A percentile compares a stretch with the other conserved stretches of the same genome.
These are phyloP conservation scores for Trichosporon inkin DNA, from an alignment of 1,284 basidiomycete genomes.

Conservation along the genomic window DNA sequence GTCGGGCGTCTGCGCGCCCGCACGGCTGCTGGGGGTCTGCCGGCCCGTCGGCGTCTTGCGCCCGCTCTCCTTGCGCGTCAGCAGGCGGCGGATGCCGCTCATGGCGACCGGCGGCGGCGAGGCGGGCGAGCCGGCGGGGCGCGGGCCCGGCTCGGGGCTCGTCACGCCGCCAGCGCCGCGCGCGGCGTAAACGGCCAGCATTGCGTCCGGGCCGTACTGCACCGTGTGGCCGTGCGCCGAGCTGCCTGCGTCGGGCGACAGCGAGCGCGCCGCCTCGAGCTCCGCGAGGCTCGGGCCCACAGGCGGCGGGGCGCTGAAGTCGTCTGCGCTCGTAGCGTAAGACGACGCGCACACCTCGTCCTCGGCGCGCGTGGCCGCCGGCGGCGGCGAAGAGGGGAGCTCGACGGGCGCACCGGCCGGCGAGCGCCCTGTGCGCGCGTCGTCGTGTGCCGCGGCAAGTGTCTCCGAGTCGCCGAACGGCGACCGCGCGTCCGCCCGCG, in stretches of 20 bases:
- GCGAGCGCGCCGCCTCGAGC: background rate
- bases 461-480: constrained; percentile 67
- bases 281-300: constrained; percentile 7
- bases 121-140: constrained; percentile 8
- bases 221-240: constrained; percentile 26
- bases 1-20: background rate
- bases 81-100: constrained; percentile 23
- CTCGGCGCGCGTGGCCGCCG: constrained; percentile 39
- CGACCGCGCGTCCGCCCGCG: constrained; percentile 63
- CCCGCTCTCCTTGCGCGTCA: constrained; percentile 27
- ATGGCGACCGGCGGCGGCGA: constrained; percentile 21
- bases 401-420: constrained; percentile 14
- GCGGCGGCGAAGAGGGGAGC: constrained; percentile 18
- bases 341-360: constrained; percentile 40
- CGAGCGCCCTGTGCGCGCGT: background rate
- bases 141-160: constrained; percentile 6
- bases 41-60: background rate
- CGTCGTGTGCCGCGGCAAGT: constrained; percentile 23
- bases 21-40: background rate
- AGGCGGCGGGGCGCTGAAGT: constrained; percentile 7
- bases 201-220: constrained; percentile 48
- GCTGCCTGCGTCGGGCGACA: constrained; percentile 5
- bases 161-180: constrained; percentile 34
- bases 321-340: background rate
- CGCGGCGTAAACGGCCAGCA: constrained; percentile 50